Percentiles rank a stretch among this genome's conserved stretches.
Evolutionary conservation across 805 yeast genomes (phyloP).

Genomic region (Sporopachydermia quercuum): DNA sequence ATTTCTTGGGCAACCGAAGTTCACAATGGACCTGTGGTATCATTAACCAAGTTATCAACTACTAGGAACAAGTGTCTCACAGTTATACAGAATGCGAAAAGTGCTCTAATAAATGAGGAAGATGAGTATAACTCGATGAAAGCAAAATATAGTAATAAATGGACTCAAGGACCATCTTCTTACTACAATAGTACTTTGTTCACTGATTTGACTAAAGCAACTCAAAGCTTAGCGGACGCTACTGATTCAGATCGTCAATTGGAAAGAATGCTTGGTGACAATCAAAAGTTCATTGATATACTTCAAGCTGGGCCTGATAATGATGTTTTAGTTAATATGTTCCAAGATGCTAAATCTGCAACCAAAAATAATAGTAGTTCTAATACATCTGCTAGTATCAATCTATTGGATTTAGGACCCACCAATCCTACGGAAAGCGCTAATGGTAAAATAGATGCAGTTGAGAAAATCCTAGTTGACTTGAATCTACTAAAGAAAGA

Average conservation of each 20-base stretch:
- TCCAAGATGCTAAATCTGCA: conserved; percentile 8
- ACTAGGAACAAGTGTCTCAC: conserved; percentile 24
- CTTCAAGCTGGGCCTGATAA: conserved; percentile 31
- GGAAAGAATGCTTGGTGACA: conserved; percentile 32
- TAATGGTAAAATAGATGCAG: conserved; percentile 25
- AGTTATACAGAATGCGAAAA: conserved; percentile 22
- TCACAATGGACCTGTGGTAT: conserved; percentile 9
- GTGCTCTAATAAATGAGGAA: conserved; percentile 20
- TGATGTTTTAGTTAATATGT: conserved; percentile 22
- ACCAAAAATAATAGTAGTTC: conserved; percentile 4
- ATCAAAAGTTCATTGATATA: conserved; percentile 26
- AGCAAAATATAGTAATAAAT: conserved; percentile 21
- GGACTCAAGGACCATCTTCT: conserved; percentile 24
- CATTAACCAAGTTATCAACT: conserved; percentile 17
- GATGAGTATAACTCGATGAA: conserved; percentile 20
- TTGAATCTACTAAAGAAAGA: conserved; percentile 50
- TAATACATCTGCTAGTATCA: conserved; percentile 15
- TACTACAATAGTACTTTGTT: conserved; percentile 13
- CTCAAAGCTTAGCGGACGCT: conserved; percentile 22
- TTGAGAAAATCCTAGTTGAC: conserved; percentile 46
- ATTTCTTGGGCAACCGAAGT: conserved; percentile 25
- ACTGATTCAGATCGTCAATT: conserved; percentile 38
- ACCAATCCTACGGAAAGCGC: conserved; percentile 17
- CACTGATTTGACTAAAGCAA: conserved; percentile 16
- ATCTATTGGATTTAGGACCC: conserved; percentile 60